These are phyloP conservation scores for Candida patagonica DNA, from an alignment of 805 yeast species.

Conservation along the genomic window DNA sequence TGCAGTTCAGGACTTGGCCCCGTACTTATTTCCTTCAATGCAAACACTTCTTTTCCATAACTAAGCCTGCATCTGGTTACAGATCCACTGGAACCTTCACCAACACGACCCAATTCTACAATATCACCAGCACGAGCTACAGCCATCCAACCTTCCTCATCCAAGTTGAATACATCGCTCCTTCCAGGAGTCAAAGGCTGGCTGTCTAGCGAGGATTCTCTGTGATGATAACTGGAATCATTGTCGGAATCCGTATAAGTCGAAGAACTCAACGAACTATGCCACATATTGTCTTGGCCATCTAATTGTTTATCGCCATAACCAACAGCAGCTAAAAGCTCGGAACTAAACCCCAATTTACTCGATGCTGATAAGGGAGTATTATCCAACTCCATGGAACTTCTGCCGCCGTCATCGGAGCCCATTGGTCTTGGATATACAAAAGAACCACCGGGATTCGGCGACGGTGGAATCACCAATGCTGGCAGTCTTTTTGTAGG, in stretches of 20 bases:
- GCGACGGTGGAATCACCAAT: constrained; percentile 17
- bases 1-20: constrained; percentile 81
- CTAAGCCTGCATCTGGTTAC: constrained; percentile 69
- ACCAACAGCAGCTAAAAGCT: constrained; percentile 20
- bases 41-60: constrained; percentile 60
- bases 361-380: constrained; percentile 12
- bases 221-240: neutral
- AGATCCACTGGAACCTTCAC: constrained; percentile 93
- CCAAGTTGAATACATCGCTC: constrained; percentile 35
- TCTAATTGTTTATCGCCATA: neutral
- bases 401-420: neutral
- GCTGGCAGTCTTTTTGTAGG: constrained; percentile 18
- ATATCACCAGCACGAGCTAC: constrained; percentile 53
- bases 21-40: constrained; percentile 65
- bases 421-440: neutral
- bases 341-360: constrained; percentile 17
- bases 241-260: constrained; percentile 1
- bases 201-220: neutral
- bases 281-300: constrained; percentile 3
- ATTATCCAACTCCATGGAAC: neutral
- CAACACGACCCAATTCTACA: constrained; percentile 59
- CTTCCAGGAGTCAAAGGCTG: neutral
- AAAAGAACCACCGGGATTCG: constrained; percentile 1
- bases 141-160: constrained; percentile 67
- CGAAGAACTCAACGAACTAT: neutral